These are phyloP conservation scores for Venturia nashicola DNA, from an alignment of 2,329 filamentous ascomycete genomes.

Conservation along the genomic window DNA sequence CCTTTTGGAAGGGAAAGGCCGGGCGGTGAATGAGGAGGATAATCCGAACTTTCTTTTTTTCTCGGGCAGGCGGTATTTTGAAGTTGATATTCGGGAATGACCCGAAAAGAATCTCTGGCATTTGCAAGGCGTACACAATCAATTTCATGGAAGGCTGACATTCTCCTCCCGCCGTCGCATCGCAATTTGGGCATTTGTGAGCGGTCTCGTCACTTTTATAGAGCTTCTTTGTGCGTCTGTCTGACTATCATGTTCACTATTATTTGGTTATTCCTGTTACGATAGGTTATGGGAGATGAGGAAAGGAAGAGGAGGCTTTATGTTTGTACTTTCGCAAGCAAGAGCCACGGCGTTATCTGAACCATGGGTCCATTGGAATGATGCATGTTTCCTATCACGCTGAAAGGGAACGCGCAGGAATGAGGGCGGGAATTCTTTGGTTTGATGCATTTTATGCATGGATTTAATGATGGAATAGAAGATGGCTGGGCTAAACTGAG, in stretches of 20 bases:
- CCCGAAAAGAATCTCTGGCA: not conserved
- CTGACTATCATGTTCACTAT: not conserved
- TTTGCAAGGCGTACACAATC: not conserved
- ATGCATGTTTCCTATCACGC: not conserved
- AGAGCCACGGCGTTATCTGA: not conserved
- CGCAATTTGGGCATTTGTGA: not conserved
- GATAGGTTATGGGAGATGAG: not conserved
- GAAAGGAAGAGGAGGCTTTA: not conserved
- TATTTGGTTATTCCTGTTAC: not conserved
- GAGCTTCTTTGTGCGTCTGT: not conserved
- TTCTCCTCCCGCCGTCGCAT: not conserved
- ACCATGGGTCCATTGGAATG: too few relatives aligned
- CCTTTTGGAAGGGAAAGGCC: not conserved
- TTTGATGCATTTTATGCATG: not conserved
- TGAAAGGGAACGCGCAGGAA: not conserved
- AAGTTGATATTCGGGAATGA: not conserved
- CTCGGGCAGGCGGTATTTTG: not conserved
- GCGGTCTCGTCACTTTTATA: not conserved
- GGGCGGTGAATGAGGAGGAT: not conserved
- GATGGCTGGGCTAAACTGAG: not conserved
- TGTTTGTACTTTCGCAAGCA: not conserved
- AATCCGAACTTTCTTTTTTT: not conserved
- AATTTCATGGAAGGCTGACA: not conserved
- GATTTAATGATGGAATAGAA: not conserved
- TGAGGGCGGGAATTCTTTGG: not conserved